Evolutionary conservation across 2,329 filamentous ascomycete species (phyloP).

Genomic region (Emmonsiellopsis sp.): DNA sequence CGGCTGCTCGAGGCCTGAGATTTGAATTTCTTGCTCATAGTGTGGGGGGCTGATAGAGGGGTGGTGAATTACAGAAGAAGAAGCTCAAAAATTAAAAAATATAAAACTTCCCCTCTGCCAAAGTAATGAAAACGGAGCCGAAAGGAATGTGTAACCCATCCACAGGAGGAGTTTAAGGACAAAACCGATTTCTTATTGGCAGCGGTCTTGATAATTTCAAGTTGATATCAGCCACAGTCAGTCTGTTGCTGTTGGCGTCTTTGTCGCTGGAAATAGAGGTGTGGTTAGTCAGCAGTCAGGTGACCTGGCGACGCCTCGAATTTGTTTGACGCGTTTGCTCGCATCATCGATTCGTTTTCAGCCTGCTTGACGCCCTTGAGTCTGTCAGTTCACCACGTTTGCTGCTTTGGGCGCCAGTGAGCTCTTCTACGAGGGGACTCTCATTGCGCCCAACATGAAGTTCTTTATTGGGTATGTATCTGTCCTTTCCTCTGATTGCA

Average conservation of each 20-base stretch:
- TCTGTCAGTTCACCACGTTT: background rate
- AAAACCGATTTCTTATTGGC: background rate
- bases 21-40: slow-evolving; percentile 56
- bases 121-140: background rate
- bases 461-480: slow-evolving; percentile 61
- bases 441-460: slow-evolving; percentile 50
- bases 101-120: background rate
- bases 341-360: no score
- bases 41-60: slow-evolving; percentile 10
- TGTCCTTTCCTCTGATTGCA: background rate
- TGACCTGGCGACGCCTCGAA: slow-evolving; percentile 1
- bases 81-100: background rate
- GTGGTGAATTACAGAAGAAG: background rate
- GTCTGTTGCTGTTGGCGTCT: background rate
- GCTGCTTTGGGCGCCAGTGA: background rate
- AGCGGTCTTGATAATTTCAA: background rate
- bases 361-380: background rate
- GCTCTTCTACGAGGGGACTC: background rate
- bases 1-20: slow-evolving; percentile 56
- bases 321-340: background rate
- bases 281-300: background rate
- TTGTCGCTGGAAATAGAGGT: background rate
- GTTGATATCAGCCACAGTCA: background rate
- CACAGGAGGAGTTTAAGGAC: background rate
- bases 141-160: background rate